Evolutionary conservation across 805 yeast genomes (phyloP).

Genomic region (Kodamaea hsintzibuensis): DNA sequence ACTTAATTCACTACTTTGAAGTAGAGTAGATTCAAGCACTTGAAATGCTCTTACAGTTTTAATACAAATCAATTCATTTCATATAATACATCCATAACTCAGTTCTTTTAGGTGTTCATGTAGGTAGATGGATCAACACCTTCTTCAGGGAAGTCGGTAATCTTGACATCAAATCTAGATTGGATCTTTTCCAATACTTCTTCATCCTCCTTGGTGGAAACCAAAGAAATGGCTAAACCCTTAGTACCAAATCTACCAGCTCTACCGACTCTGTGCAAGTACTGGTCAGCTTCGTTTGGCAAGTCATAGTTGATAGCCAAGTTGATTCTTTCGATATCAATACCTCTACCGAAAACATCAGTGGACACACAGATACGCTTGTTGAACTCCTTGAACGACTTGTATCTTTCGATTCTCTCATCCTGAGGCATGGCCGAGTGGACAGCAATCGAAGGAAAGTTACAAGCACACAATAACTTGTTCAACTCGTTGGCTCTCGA

Average conservation of each 20-base stretch:
- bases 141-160: slow-evolving; percentile 93
- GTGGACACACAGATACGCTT: slow-evolving; percentile 98
- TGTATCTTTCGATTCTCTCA: slow-evolving; percentile 96
- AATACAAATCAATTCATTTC: slow-evolving; percentile 1
- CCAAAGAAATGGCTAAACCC: slow-evolving; percentile 93
- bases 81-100: slow-evolving; percentile 1
- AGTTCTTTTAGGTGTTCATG: slow-evolving; percentile 77
- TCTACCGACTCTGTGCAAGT: slow-evolving; percentile 98
- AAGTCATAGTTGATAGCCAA: slow-evolving; percentile 96
- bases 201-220: slow-evolving; percentile 83
- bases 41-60: slow-evolving; percentile 1
- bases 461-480: slow-evolving; percentile 83
- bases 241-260: slow-evolving; percentile 99
- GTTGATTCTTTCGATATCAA: slow-evolving; percentile 98
- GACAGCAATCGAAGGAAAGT: slow-evolving; percentile 96
- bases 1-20: too few species aligned
- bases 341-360: slow-evolving; percentile 99
- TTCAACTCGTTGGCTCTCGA: slow-evolving; percentile 90
- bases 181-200: slow-evolving; percentile 90
- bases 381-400: slow-evolving; percentile 95
- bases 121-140: slow-evolving; percentile 97
- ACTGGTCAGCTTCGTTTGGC: slow-evolving; percentile 96
- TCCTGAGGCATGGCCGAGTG: slow-evolving; percentile 96
- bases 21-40: background rate
- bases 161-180: slow-evolving; percentile 95